phyloP scores from a whole-genome alignment of 202 grass and related monocot species.

The Bolboschoenoplectus hybrid region DNA sequence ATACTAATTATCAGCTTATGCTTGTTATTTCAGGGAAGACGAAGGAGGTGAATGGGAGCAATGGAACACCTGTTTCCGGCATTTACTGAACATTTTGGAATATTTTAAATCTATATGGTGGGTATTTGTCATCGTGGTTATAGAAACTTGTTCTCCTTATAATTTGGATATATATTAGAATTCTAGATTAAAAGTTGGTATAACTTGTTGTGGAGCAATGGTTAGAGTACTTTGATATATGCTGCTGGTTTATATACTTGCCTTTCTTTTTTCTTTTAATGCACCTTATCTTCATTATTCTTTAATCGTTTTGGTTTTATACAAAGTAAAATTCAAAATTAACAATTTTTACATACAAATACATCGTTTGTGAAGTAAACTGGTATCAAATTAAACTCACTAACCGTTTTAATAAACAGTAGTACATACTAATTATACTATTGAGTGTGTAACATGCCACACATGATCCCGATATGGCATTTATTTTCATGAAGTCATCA shows the following conservation, averaged over 20 bases:
- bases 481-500: too few species aligned
- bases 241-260: background rate
- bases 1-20: slow-evolving; percentile 1
- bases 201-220: background rate
- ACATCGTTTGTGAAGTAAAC: too few species aligned
- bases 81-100: background rate
- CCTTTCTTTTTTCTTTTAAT: background rate
- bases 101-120: slow-evolving; percentile 33
- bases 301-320: too few species aligned
- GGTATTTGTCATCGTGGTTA: background rate
- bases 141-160: slow-evolving; percentile 35
- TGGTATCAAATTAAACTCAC: too few species aligned
- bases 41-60: slow-evolving; percentile 34
- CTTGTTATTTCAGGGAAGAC: slow-evolving; percentile 27
- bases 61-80: background rate
- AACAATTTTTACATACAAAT: too few species aligned
- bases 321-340: too few species aligned
- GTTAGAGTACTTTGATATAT: background rate
- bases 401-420: too few species aligned
- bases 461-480: too few species aligned
- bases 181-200: background rate
- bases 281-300: too few species aligned
- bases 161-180: slow-evolving; percentile 10
- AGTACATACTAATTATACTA: too few species aligned
- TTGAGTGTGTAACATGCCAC: background rate